These are phyloP conservation scores for Microascus cirrosus DNA, from an alignment of 2,329 filamentous ascomycete genomes.

Conservation along the genomic window DNA sequence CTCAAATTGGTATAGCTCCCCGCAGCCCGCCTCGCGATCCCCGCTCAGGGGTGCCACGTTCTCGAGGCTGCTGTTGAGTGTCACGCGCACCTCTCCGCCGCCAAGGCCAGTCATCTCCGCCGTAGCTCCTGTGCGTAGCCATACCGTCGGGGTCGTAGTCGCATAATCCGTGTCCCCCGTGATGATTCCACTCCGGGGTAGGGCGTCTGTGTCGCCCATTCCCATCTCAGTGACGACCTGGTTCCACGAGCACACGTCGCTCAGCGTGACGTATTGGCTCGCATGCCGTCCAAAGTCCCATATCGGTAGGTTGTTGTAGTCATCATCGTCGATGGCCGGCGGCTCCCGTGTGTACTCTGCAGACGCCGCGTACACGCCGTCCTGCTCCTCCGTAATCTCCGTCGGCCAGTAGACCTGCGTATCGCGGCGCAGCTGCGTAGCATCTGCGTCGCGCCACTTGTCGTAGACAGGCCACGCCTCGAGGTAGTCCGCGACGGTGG, in stretches of 20 bases:
- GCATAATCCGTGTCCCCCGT: background rate
- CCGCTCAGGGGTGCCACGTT: background rate
- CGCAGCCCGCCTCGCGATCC: background rate
- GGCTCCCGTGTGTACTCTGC: slow-evolving; percentile 6
- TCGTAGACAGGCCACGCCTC: background rate
- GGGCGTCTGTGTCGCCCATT: background rate
- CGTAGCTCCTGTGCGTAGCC: slow-evolving; percentile 7
- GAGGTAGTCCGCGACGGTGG: background rate
- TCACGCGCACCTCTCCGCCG: slow-evolving; percentile 3
- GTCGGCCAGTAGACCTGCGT: slow-evolving; percentile 9
- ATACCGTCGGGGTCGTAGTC: slow-evolving; percentile 6
- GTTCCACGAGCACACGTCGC: slow-evolving; percentile 7
- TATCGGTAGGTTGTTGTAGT: slow-evolving; percentile 1
- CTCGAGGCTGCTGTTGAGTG: slow-evolving; percentile 7
- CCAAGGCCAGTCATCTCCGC: slow-evolving; percentile 7
- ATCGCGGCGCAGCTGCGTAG: slow-evolving; percentile 2
- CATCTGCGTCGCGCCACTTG: slow-evolving; percentile 5
- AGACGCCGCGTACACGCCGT: slow-evolving; percentile 4
- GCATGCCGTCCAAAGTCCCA: background rate
- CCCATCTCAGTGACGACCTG: background rate
- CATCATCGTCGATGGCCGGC: background rate
- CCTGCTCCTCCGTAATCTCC: slow-evolving; percentile 5
- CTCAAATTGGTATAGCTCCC: slow-evolving; percentile 2
- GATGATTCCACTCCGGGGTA: background rate
- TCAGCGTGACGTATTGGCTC: slow-evolving; percentile 9